Evolutionary conservation across 2,329 filamentous ascomycete species (phyloP), one percentile per base, ranked within the genome.

Genomic region (Trichoderma brevicompactum): DNA sequence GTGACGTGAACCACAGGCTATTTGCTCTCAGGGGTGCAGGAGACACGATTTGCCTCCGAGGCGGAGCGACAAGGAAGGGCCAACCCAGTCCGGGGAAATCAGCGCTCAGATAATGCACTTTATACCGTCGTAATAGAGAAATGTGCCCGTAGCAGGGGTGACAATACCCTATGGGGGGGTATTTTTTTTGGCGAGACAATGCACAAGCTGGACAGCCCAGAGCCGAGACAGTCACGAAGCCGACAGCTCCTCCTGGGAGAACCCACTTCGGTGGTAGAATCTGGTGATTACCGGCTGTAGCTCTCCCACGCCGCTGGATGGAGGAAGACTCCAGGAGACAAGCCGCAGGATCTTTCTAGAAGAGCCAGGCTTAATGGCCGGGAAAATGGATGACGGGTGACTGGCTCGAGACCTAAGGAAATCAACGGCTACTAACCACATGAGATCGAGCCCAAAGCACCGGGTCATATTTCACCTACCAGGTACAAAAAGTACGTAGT

Each of bases 61-160:
- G 60, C 49, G 48, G 49, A 63, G 60, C 49, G 60, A 54, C 63
- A 59, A 65, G 63, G 63, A 60, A 65, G 44, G 49, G 60, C n/a
- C 38, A 63, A 38, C 49, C 48, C 60, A 40, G 49, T 54, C 60
- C 54, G 60, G 60, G 63, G 63, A 53, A 65, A 54, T 34, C 54
- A 43, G 55, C 53, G 54, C 41, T 60, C 63, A 36, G 54, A 56
- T 40, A 65, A 65, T 60, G 63, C 46, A 60, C 54, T 48, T 17
- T 52, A 65, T 53, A 55, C 40, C 32, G 41, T 55, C 52, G 63
- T 7, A 58, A 43, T 58, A 52, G 43, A 65, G 62, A 58, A 65
- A 50, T 65, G 63, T 65, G 63, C 54, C 48, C 34, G 55, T 43
- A 40, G 32, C 63, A 65, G 63, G 63, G 63, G 63, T 65, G 55